Evolutionary conservation across 768 basidiomycete genomes (phyloP), one percentile per base, ranked within the genome.

Genomic region (Suillus decipiens): DNA sequence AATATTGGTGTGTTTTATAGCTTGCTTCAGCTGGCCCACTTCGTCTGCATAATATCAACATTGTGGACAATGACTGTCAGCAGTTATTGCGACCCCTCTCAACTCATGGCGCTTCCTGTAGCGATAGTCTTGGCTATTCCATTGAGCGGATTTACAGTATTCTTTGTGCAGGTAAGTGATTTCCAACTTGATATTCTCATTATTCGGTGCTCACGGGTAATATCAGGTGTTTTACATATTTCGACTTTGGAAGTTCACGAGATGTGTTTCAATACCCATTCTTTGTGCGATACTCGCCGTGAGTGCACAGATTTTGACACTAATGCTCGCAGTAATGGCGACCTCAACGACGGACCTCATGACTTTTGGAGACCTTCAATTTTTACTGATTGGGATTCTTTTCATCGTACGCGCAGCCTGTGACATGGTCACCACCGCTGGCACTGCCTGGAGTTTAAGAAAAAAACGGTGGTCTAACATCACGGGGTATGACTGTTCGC

Each of bases 21-120:
- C 7, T 34, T 33, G 17, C 9, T 55, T 42, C 50, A 61, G 7
- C 39, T 42, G 14, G 53, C 36, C 12, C 48, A 61, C 19, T 39
- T 61, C 15, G 31, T 22, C 14, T 37, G 51, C 22, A 39, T 37
- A 8, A 53, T 54, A 39, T 51, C 37, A 15, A 37, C 12, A 33
- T 41, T 61, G 19, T 61, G 61, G 61, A 53, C 37, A n/a, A 51
- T 61, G 28, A 37, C 61, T 37, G 24, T 55, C 24, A 54, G 12
- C 11, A 22, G 17, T 14, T 61, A 51, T 42, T 51, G 61, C 1
- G 41, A 39, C 22, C 22, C 22, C 1, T 47, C 47, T 19, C 50
- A 50, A 51, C 51, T 61, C 36, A 42, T 19, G 39, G 53, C 17
- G 9, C 31, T 62, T 39, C 61, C 42, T 11, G 24, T 56, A 42